A percentile compares a stretch with the other conserved stretches of the same genome.
phyloP scores from a whole-genome alignment of 2,329 filamentous ascomycete species.

The Endocalyx cinctus region DNA sequence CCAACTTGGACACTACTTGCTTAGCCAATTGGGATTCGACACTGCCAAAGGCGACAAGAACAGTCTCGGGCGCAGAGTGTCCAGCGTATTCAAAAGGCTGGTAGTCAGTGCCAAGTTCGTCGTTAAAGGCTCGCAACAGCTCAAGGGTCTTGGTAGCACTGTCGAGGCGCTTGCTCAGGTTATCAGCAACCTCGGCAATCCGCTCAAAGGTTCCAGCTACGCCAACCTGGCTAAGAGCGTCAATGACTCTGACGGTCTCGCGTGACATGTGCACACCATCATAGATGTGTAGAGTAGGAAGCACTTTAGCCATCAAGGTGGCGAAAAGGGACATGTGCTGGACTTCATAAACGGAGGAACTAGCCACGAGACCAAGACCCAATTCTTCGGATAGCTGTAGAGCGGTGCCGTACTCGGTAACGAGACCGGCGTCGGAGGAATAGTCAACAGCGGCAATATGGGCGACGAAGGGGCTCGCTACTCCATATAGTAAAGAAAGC shows the following conservation, averaged over 20 bases:
- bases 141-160: constrained; percentile 65
- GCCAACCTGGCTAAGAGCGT: constrained; percentile 69
- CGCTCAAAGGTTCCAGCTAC: constrained; percentile 65
- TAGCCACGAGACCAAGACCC: constrained; percentile 79
- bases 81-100: constrained; percentile 91
- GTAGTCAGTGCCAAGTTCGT: constrained; percentile 90
- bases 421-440: constrained; percentile 61
- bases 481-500: constrained; percentile 82
- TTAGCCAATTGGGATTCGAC: constrained; percentile 81
- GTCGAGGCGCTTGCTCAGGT: constrained; percentile 65
- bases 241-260: constrained; percentile 77
- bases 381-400: constrained; percentile 83
- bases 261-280: constrained; percentile 79
- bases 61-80: constrained; percentile 71
- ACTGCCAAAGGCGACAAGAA: constrained; percentile 89
- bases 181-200: constrained; percentile 55
- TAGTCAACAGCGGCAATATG: constrained; percentile 93
- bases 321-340: constrained; percentile 95
- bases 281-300: constrained; percentile 84
- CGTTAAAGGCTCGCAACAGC: constrained; percentile 73
- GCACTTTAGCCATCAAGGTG: constrained; percentile 70
- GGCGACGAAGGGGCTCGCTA: constrained; percentile 87
- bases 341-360: constrained; percentile 80
- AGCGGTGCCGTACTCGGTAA: constrained; percentile 81
- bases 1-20: constrained; percentile 71